Base-by-base conservation (phyloP, 371 early-diverging fungal genomes). In the Mortierella sp. region DNA sequence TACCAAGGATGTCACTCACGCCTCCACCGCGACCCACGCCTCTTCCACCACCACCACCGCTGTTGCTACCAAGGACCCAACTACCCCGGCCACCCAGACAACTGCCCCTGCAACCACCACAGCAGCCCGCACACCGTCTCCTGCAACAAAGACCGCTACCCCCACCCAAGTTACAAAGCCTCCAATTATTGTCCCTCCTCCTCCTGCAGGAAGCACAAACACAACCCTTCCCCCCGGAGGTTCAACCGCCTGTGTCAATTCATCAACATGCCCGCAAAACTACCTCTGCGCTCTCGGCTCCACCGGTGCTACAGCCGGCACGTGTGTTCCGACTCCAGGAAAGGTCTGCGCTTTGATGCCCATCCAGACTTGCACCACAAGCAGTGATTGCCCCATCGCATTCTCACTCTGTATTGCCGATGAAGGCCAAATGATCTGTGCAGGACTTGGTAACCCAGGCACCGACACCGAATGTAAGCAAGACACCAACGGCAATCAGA, bases 361-460 rank as follows among this genome's bases (percentile, higher is more conserved):
- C 2, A 21, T 22, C 5, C 28, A 10, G 50, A 39, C 43, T 22
- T 71, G 72, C 48, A n/a, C 16, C 5, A 58, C 50, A 14, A 39
- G 21, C 37, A 40, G 58, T 2, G 73, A 72, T 10, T 72, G 73
- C 34, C n/a, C 19, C 24, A 16, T 41, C 6, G 58, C 31, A 13
- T 72, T 54, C 58, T 72, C 73, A 16, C 40, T 12, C 24, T 72
- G 73, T 19, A 10, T 17, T 6, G 0, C 0, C 16, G 19, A 40
- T 17, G 34, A 45, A 0, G 61, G 60, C 5, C 17, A 29, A 13
- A 49, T 24, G 14, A n/a, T 72, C 12, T 72, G 73, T 49, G 27
- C 49, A 0, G 73, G 73, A 12, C 2, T 54, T 6, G 73, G 73
- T 21, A 34, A 24, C 34, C 63, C 73, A 0, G 56, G 60, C 9